phyloP scores from a whole-genome alignment of 345 rosid species.

The Salix koriyanagi region DNA sequence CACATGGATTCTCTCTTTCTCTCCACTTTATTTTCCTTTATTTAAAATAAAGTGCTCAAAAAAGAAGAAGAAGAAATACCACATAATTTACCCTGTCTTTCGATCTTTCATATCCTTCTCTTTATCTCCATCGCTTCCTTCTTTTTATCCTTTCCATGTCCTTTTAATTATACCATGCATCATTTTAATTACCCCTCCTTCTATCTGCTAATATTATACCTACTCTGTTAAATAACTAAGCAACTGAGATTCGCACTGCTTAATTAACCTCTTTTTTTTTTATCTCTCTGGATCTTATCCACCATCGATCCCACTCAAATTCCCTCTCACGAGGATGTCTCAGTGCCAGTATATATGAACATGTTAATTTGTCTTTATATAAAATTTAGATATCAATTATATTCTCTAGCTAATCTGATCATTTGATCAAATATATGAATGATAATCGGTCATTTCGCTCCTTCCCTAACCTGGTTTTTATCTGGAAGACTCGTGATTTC shows the following conservation, averaged over 20 bases:
- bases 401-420: neutral
- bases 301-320: neutral
- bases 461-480: neutral
- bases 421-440: neutral
- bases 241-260: constrained; percentile 37
- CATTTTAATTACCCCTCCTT: neutral
- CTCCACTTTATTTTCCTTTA: constrained; percentile 22
- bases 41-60: constrained; percentile 11
- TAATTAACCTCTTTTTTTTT: constrained; percentile 2
- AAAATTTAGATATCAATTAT: neutral
- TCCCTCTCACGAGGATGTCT: neutral
- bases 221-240: neutral
- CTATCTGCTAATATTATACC: neutral
- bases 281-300: constrained; percentile 26
- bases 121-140: constrained; percentile 9
- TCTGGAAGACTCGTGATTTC: neutral
- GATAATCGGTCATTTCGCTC: neutral
- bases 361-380: neutral
- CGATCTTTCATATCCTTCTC: neutral
- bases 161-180: neutral
- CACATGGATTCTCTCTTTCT: constrained; percentile 55
- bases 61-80: neutral
- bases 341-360: no score
- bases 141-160: neutral
- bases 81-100: constrained; percentile 12